Conservation (phyloP, 164 flowering plant genomes). For the Magnolia officinalis region DNA sequence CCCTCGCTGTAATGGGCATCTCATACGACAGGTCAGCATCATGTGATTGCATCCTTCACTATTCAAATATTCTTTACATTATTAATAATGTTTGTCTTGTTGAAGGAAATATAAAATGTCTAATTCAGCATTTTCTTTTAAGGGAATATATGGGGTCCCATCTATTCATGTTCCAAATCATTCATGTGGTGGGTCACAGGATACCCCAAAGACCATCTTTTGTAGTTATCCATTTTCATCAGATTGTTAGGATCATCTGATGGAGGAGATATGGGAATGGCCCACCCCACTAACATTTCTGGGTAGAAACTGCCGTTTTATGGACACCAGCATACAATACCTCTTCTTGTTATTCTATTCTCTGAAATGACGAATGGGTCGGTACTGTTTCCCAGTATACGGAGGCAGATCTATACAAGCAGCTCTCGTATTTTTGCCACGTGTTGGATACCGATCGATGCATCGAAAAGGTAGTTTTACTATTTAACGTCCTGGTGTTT, state of each 20-base stretch:
- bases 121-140: background rate
- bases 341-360: background rate
- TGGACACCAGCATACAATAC: background rate
- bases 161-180: background rate
- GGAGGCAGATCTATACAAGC: slow-evolving; percentile 88
- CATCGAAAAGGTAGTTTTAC: slow-evolving; percentile 59
- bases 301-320: background rate
- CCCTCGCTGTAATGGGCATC: slow-evolving; percentile 88
- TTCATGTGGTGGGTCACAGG: background rate
- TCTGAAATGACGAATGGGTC: background rate
- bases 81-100: background rate
- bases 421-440: slow-evolving; percentile 78
- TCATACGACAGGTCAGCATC: slow-evolving; percentile 61
- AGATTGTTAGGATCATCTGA: background rate
- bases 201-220: background rate
- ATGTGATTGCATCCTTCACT: background rate
- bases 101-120: background rate
- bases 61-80: background rate
- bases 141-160: background rate
- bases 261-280: background rate
- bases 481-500: background rate
- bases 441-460: slow-evolving; percentile 67
- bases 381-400: slow-evolving; percentile 48
- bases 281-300: background rate
- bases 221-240: background rate